A percentile compares a stretch with the other conserved stretches of the same genome.
Conservation (phyloP, 768 basidiomycete species). For the Pholiota molesta region DNA sequence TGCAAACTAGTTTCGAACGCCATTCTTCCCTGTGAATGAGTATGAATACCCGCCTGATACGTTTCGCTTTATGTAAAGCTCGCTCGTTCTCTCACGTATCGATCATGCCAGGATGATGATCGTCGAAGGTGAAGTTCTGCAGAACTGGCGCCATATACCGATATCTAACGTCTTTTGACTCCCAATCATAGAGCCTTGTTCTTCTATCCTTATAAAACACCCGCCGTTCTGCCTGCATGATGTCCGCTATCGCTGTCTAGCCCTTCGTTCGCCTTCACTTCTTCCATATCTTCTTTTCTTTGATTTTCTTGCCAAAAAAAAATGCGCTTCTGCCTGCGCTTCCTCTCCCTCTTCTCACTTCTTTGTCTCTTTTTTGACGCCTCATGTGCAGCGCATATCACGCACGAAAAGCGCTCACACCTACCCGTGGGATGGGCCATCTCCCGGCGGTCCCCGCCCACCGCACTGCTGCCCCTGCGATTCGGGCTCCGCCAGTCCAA, state of each 20-base stretch:
- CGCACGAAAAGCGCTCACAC: slow-evolving; percentile 41
- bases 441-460: slow-evolving; percentile 36
- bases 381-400: slow-evolving; percentile 39
- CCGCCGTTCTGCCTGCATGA: not conserved
- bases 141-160: not conserved
- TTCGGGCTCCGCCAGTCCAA: slow-evolving; percentile 50
- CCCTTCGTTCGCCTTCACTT: not conserved
- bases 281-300: not conserved
- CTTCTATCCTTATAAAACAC: not conserved
- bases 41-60: too few species aligned
- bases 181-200: not conserved
- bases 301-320: not conserved
- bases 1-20: too few species aligned
- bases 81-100: not conserved
- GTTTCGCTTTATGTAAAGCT: not conserved
- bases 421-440: slow-evolving; percentile 45
- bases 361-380: slow-evolving; percentile 6
- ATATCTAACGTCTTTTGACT: not conserved
- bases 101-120: not conserved
- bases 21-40: too few species aligned
- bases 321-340: not conserved
- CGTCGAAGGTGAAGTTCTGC: not conserved
- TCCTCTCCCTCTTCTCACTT: slow-evolving; percentile 14
- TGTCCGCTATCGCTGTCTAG: not conserved
- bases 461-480: slow-evolving; percentile 41